These are phyloP conservation scores for Macrophomina pseudophaseolina DNA, from an alignment of 2,329 filamentous ascomycete species.

Conservation along the genomic window DNA sequence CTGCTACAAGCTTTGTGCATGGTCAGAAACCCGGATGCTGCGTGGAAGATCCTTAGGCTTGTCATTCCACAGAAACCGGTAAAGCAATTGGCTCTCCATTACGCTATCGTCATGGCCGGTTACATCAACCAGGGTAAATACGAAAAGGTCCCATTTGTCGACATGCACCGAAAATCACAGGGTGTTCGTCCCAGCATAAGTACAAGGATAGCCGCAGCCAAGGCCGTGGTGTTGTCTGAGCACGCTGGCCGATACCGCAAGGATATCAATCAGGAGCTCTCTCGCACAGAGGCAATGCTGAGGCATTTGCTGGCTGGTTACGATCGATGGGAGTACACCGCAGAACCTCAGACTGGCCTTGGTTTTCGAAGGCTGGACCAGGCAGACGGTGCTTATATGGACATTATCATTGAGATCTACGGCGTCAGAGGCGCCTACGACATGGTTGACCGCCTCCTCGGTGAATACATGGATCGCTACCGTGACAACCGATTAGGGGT, in stretches of 20 bases:
- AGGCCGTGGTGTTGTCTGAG: conserved; percentile 35
- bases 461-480: conserved; percentile 51
- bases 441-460: conserved; percentile 59
- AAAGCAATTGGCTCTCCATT: conserved; percentile 55
- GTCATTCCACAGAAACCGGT: conserved; percentile 57
- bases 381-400: conserved; percentile 58
- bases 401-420: conserved; percentile 62
- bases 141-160: conserved; percentile 57
- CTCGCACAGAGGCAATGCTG: conserved; percentile 30
- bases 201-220: conserved; percentile 49
- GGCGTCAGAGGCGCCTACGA: conserved; percentile 44
- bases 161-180: conserved; percentile 49
- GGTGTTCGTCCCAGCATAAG: conserved; percentile 48
- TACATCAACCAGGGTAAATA: conserved; percentile 49
- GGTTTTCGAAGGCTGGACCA: conserved; percentile 41
- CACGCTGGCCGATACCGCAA: conserved; percentile 21
- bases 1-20: conserved; percentile 64
- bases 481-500: neutral
- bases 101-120: conserved; percentile 59
- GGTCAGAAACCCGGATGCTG: conserved; percentile 59
- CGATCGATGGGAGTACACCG: conserved; percentile 38
- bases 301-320: conserved; percentile 35
- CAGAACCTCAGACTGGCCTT: conserved; percentile 35
- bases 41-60: conserved; percentile 57
- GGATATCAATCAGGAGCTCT: conserved; percentile 27